Percentiles rank a stretch among this genome's conserved stretches.
Evolutionary conservation across 495 filamentous ascomycete genomes (phyloP).

Genomic region (Aspergillus cavernicola): DNA sequence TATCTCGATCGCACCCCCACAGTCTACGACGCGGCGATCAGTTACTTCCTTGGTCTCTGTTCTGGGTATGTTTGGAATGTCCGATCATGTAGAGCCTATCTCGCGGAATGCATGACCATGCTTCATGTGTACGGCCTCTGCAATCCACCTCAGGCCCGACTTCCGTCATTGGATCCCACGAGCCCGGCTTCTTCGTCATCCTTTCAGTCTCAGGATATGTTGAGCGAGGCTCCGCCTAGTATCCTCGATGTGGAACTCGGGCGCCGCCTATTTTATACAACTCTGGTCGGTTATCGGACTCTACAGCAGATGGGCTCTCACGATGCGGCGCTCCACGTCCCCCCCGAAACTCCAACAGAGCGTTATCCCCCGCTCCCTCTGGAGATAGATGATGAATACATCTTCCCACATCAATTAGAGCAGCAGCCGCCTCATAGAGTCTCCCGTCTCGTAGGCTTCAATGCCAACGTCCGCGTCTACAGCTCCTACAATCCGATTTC

Average conservation of each 20-base stretch:
- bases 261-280: conserved; percentile 74
- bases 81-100: conserved; percentile 62
- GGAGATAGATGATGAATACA: conserved; percentile 76
- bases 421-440: conserved; percentile 59
- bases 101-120: conserved; percentile 71
- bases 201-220: conserved; percentile 21
- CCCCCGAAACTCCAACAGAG: conserved; percentile 65
- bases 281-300: conserved; percentile 61
- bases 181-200: conserved; percentile 31
- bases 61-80: conserved; percentile 66
- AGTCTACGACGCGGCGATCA: conserved; percentile 80
- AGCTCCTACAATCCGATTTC: conserved; percentile 64
- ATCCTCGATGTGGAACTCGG: conserved; percentile 74
- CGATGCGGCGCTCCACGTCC: conserved; percentile 60
- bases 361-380: conserved; percentile 77
- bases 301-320: conserved; percentile 65
- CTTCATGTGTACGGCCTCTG: conserved; percentile 63
- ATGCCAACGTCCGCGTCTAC: conserved; percentile 68
- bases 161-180: conserved; percentile 15
- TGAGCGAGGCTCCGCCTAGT: conserved; percentile 48
- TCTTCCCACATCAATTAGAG: conserved; percentile 58
- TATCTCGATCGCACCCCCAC: conserved; percentile 66
- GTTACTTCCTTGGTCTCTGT: conserved; percentile 75
- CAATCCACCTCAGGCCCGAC: conserved; percentile 36
- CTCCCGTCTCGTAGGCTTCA: conserved; percentile 70